Percentiles rank a stretch among this genome's conserved stretches.
Evolutionary conservation across 148 eudicot genomes (phyloP).

Genomic region (Spergularia marina): DNA sequence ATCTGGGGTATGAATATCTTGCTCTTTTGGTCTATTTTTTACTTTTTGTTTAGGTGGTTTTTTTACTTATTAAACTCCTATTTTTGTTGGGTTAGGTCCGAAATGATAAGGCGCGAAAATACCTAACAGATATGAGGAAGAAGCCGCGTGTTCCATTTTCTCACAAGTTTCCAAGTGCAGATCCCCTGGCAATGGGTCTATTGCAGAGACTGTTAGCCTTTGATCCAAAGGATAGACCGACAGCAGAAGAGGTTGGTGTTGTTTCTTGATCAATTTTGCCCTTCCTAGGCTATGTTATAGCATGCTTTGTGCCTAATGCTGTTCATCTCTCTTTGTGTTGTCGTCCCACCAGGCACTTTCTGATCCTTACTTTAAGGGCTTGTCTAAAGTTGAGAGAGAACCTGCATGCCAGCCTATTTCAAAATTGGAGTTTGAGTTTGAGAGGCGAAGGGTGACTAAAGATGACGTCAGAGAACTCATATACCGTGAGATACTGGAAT

Average conservation of each 20-base stretch:
- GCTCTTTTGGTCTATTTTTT: neutral
- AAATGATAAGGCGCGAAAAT: slow-evolving; percentile 80
- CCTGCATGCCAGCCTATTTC: slow-evolving; percentile 69
- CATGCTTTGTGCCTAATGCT: neutral
- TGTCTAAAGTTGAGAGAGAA: slow-evolving; percentile 68
- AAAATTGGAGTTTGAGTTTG: slow-evolving; percentile 77
- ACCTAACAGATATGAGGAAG: slow-evolving; percentile 63
- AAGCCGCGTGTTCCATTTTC: slow-evolving; percentile 56
- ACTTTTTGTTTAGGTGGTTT: neutral
- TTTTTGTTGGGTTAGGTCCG: slow-evolving; percentile 48
- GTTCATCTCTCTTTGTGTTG: too few species aligned
- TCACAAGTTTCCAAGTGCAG: slow-evolving; percentile 63
- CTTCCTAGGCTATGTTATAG: neutral
- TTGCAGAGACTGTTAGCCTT: slow-evolving; percentile 68
- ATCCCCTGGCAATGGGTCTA: slow-evolving; percentile 59
- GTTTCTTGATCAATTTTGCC: neutral
- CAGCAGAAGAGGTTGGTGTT: slow-evolving; percentile 64
- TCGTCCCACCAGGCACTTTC: slow-evolving; percentile 52
- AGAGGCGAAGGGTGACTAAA: slow-evolving; percentile 56
- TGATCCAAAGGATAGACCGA: slow-evolving; percentile 87
- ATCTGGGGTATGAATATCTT: slow-evolving; percentile 52
- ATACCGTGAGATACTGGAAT: slow-evolving; percentile 71
- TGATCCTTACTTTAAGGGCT: slow-evolving; percentile 74
- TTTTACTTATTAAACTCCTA: neutral
- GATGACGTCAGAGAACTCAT: slow-evolving; percentile 66